Base-by-base conservation (phyloP, 2,329 filamentous ascomycete genomes). In the Juglanconis juglandina region DNA sequence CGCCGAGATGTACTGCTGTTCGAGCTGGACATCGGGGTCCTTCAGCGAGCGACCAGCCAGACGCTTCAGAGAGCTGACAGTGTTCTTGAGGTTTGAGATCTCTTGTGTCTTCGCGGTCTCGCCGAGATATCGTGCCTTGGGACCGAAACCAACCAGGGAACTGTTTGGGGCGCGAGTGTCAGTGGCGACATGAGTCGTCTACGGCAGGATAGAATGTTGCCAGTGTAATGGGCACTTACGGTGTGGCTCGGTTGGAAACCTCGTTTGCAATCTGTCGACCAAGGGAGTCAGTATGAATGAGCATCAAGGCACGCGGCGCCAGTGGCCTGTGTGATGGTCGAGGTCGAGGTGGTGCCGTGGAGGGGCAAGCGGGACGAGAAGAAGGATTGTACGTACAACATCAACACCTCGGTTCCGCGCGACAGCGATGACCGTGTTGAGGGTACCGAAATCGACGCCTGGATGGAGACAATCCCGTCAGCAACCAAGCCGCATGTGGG, bases 21-120 rank as follows among this genome's bases (percentile, higher is more conserved):
- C 95, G 73, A 95, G 84, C 78, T 92, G 85, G 65, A 96, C 84
- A 83, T 99, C 95, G 73, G 95, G 92, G 73, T 99, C 95, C 75
- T 83, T 88, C 78, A 94, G 84, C 65, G 85, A 82, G 73, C 95
- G 92, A 73, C 95, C 95, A 72, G 90, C 89, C 69, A 99, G 88
- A 72, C 95, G 91, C 82, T 96, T 96, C 71, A 99, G 85, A 68
- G 87, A 93, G 76, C 87, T 83, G 79, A 99, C 91, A 68, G 95
- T 99, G 85, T 99, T 99, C 84, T 98, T 99, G 72, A 98, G 87
- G 84, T 99, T 99, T 73, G 94, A 96, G 75, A 96, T 96, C 80
- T 99, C 95, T 81, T 97, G 94, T 68, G 94, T 98, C 87, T 98
- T 98, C 68, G 95, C 95, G 60, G 91, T 79, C 81, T 99, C 95